Base-by-base conservation (phyloP, 352 stramenopile genomes). In the Peronospora belbahrii region DNA sequence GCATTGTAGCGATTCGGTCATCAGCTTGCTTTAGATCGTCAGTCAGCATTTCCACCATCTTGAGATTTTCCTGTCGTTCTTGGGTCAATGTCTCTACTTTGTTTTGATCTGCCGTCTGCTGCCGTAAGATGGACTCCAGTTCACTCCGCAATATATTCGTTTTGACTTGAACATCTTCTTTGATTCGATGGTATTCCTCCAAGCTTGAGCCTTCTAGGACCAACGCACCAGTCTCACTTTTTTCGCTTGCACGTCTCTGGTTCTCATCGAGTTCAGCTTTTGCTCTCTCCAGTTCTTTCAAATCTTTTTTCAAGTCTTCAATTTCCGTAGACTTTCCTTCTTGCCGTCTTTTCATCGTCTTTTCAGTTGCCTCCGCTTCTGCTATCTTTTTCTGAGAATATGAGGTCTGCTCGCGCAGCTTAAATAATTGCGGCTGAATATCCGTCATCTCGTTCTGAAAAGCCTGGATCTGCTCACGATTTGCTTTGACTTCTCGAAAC, bases 351-450 rank as follows among this genome's bases (percentile, higher is more conserved):
- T 85, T 77, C 61, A 89, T 62, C 2, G 50, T 74, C 19, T 69
- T 65, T 36, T 84, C 67, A 1, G 59, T 65, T 0, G 39, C 40
- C 9, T 80, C 52, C 0, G 75, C 73, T 56, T 88, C 69, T 4
- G 70, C 48, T 1, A 85, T 65, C 38, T 84, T 85, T 52, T 80
- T 86, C 34, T 78, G 62, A 0, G 65, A 69, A 49, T 83, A 84
- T 45, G 95, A 96, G 1, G 88, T 77, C 48, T 96, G 73, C 43
- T 97, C 85, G 35, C 95, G 90, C 20, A 98, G 42, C 28, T 83
- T 60, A 41, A 94, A 90, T 40, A 77, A 52, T 30, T 82, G 65
- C 8, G 80, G 80, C 37, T 88, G 67, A 7, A 85, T 82, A 4
- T 71, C 56, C 33, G 97, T 76, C 32, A 98, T 79, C 42, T 96